Conservation (phyloP, 2,329 filamentous ascomycete species). For the Fusarium pseudoanthophilum region DNA sequence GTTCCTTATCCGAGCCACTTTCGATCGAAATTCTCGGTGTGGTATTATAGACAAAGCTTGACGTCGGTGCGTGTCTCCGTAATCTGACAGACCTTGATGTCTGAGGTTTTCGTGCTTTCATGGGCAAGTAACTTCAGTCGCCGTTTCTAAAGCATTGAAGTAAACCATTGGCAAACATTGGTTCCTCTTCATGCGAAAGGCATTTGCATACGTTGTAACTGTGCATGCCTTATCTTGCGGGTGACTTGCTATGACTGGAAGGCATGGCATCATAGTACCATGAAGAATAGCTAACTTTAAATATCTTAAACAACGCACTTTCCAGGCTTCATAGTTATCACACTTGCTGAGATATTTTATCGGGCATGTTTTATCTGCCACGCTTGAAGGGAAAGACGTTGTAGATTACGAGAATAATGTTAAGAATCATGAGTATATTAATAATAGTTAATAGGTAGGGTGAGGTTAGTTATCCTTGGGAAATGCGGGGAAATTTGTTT, state of each 20-base stretch:
- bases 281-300: background rate
- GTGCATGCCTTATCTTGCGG: background rate
- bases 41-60: background rate
- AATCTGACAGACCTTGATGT: background rate
- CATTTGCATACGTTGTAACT: background rate
- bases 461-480: rapidly evolving
- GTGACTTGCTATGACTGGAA: background rate
- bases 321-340: background rate
- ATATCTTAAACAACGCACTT: background rate
- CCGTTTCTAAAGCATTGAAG: rapidly evolving
- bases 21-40: rapidly evolving
- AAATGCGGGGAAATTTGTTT: background rate
- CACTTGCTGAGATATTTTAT: background rate
- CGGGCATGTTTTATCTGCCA: background rate
- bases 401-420: background rate
- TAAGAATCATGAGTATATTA: background rate
- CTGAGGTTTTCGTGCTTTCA: background rate
- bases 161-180: background rate
- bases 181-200: background rate
- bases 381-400: background rate
- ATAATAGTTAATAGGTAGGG: background rate
- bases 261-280: background rate
- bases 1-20: background rate
- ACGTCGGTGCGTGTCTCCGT: rapidly evolving
- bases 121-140: background rate